phyloP scores from a whole-genome alignment of 2,329 filamentous ascomycete species.

The Colletotrichum trifolii region DNA sequence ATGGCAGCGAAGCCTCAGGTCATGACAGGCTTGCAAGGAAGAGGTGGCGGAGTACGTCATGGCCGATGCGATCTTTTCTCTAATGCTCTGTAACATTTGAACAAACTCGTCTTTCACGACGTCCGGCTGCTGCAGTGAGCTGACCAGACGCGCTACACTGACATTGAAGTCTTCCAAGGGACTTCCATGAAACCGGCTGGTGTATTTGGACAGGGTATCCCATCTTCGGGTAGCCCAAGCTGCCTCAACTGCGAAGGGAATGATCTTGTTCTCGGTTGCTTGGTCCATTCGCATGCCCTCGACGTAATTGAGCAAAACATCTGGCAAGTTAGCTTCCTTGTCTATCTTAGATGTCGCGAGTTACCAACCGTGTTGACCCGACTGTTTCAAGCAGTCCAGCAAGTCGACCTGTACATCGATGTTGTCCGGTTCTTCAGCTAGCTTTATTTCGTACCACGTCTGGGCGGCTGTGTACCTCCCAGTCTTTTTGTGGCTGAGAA shows the following conservation, averaged over 20 bases:
- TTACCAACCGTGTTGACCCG: slow-evolving; percentile 86
- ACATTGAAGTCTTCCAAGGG: slow-evolving; percentile 80
- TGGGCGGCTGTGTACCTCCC: slow-evolving; percentile 95
- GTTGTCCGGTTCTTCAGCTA: slow-evolving; percentile 83
- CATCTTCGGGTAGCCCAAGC: slow-evolving; percentile 91
- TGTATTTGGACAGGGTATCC: slow-evolving; percentile 77
- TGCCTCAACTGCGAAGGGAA: slow-evolving; percentile 90
- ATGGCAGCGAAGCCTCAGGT: slow-evolving; percentile 86
- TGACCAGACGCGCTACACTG: slow-evolving; percentile 72
- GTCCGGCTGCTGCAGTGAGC: slow-evolving; percentile 67
- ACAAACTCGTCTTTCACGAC: slow-evolving; percentile 63
- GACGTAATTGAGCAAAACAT: slow-evolving; percentile 87
- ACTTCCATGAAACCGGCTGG: slow-evolving; percentile 64
- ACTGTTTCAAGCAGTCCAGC: slow-evolving; percentile 89
- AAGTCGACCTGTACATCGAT: slow-evolving; percentile 83
- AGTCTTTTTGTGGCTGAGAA: slow-evolving; percentile 91
- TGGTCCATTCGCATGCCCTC: slow-evolving; percentile 74
- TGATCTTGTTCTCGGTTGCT: slow-evolving; percentile 68
- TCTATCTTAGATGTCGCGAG: neutral
- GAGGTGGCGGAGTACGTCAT: slow-evolving; percentile 82
- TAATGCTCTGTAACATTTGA: slow-evolving; percentile 70
- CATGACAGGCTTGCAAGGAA: slow-evolving; percentile 86
- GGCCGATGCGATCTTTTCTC: slow-evolving; percentile 76
- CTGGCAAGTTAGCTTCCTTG: slow-evolving; percentile 55
- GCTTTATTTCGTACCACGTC: slow-evolving; percentile 95